Percentiles rank a stretch among this genome's conserved stretches.
These are phyloP conservation scores for Xerocomus spinulosus DNA, from an alignment of 768 basidiomycete genomes.

Conservation along the genomic window DNA sequence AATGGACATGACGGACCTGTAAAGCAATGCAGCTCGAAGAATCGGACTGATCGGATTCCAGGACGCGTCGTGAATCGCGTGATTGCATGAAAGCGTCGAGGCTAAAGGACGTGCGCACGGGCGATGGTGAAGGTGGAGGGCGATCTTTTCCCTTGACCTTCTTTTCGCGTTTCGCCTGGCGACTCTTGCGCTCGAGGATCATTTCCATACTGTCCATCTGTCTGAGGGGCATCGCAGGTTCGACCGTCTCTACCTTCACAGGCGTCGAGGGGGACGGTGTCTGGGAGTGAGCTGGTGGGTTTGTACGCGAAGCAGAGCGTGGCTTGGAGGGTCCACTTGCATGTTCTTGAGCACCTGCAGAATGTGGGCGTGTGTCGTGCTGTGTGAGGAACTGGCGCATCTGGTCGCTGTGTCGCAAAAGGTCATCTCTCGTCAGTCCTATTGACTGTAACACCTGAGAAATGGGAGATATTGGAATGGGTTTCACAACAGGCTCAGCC, in stretches of 20 bases:
- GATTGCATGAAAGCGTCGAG: constrained; percentile 48
- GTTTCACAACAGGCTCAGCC: constrained; percentile 25
- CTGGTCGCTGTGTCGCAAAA: constrained; percentile 65
- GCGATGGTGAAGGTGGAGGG: constrained; percentile 49
- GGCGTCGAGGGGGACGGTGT: constrained; percentile 52
- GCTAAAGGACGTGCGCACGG: constrained; percentile 42
- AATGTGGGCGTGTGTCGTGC: constrained; percentile 46
- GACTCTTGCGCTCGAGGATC: constrained; percentile 66
- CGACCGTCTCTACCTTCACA: constrained; percentile 58
- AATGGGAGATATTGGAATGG: constrained; percentile 52
- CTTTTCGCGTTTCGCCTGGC: constrained; percentile 52
- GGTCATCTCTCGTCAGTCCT: constrained; percentile 74
- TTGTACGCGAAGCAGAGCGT: constrained; percentile 45
- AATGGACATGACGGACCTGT: constrained; percentile 39
- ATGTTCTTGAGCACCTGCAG: constrained; percentile 31
- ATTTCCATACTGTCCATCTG: constrained; percentile 73
- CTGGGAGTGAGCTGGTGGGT: constrained; percentile 36
- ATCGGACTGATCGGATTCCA: constrained; percentile 30
- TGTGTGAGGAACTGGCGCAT: constrained; percentile 76
- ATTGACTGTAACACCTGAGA: constrained; percentile 66
- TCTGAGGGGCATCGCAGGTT: constrained; percentile 45
- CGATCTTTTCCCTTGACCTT: constrained; percentile 45
- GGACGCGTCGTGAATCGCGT: constrained; percentile 50
- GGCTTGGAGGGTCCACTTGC: constrained; percentile 37
- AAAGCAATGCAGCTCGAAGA: constrained; percentile 21